Base-by-base conservation (phyloP, 345 rosid genomes). In the Murraya paniculata region DNA sequence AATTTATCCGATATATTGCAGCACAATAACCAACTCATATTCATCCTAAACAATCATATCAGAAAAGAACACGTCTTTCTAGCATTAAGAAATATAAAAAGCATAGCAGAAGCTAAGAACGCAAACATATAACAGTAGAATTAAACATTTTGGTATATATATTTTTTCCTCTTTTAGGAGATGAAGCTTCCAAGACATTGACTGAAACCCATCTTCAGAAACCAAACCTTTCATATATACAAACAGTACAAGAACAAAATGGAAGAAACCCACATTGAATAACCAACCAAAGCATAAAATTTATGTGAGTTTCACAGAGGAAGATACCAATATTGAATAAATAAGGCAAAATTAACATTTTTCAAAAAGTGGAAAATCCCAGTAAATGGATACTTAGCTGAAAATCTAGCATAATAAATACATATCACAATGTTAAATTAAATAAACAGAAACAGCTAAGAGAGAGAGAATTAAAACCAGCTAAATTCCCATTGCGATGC, bases 401-500 rank as follows among this genome's bases (percentile, higher is more conserved):
- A 25, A 60, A 60, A 2, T 62, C 31, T 7, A 62, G 66, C 66
- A 28, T 1, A 11, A 53, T 4, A 31, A 6, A 18, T 0, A 45
- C 13, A 57, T 2, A 16, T 3, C n/a, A 45, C 36, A 33, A 71
- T 50, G 50, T 45, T 9, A n/a, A 22, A 28, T 19, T 65, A 14
- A 16, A 55, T 10, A 62, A 27, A 38, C 38, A 38, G n/a, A 57
- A 69, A 59, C 64, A 45, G 16, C 35, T 2, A 7, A 77, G 62
- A 33, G 10, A 59, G 10, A 59, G 66, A 61, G 62, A 48, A 24
- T 31, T 25, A 67, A 24, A 74, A 92, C 93, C 92, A 89, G 80
- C 87, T 89, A 73, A 88, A 92, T 64, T 88, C 91, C 94, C 93
- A 87, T 9, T 66, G 82, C 41, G 68, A 66, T 30, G 36, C 11